A percentile compares a stretch with the other conserved stretches of the same genome.
phyloP scores from a whole-genome alignment of 2,329 filamentous ascomycete species.

The Trichoderma hamatum region DNA sequence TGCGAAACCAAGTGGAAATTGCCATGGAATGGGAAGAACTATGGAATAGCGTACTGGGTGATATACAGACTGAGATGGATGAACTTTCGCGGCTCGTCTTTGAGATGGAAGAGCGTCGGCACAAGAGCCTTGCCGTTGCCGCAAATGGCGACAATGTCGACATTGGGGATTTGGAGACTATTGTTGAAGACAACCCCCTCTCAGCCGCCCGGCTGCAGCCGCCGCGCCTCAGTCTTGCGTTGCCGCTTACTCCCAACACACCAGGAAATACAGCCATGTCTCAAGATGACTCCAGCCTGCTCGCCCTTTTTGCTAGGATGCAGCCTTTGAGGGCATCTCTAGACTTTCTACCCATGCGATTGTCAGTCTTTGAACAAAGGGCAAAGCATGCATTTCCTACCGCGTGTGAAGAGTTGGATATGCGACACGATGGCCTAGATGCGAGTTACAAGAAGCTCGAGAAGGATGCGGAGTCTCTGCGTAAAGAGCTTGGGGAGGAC shows the following conservation, averaged over 20 bases:
- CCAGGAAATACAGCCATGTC: constrained; percentile 58
- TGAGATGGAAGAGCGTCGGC: constrained; percentile 95
- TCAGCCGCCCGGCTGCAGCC: constrained; percentile 54
- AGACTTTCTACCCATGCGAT: constrained; percentile 92
- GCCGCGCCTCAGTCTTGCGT: constrained; percentile 70
- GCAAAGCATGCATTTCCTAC: constrained; percentile 82
- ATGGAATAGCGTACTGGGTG: constrained; percentile 90
- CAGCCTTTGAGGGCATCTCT: constrained; percentile 90
- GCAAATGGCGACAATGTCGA: constrained; percentile 68
- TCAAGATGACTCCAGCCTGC: constrained; percentile 83
- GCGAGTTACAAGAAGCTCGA: constrained; percentile 86
- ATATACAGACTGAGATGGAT: constrained; percentile 87
- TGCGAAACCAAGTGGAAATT: constrained; percentile 90
- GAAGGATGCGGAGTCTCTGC: constrained; percentile 83
- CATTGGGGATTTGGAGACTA: constrained; percentile 87
- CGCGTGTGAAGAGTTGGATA: constrained; percentile 85
- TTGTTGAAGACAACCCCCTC: constrained; percentile 82
- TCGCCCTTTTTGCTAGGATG: constrained; percentile 92
- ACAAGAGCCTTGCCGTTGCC: constrained; percentile 71
- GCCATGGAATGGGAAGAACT: constrained; percentile 99
- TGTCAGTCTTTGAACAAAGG: constrained; percentile 81
- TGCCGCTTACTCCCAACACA: constrained; percentile 66
- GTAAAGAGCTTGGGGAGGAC: constrained; percentile 91
- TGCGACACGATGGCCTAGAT: constrained; percentile 73
- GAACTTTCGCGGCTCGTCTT: constrained; percentile 81